Percentiles rank a stretch among this genome's conserved stretches.
phyloP scores from a whole-genome alignment of 345 rosid genomes.

The Brassica cretica region DNA sequence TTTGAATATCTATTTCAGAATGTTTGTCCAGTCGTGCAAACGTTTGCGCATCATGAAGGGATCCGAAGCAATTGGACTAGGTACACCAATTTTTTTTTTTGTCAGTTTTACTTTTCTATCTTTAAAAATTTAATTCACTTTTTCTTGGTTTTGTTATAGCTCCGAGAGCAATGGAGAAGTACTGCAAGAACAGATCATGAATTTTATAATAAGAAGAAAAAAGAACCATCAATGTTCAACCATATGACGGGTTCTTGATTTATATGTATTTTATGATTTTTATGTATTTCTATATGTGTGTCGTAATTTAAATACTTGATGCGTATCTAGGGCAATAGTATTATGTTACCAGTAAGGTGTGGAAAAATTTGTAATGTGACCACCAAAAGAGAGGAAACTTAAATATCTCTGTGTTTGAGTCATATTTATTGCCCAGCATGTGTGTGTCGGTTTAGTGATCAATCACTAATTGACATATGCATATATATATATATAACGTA shows the following conservation, averaged over 20 bases:
- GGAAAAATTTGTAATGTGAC: conserved; percentile 40
- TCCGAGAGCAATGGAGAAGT: conserved; percentile 45
- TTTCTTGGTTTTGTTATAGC: conserved; percentile 29
- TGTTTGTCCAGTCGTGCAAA: conserved; percentile 95
- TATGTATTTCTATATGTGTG: conserved; percentile 30
- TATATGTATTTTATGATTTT: conserved; percentile 32
- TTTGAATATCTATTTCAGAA: conserved; percentile 49
- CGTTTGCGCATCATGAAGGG: conserved; percentile 97
- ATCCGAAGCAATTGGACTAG: conserved; percentile 94
- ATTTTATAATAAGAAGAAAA: neutral
- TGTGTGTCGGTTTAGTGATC: conserved; percentile 41
- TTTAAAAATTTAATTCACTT: neutral
- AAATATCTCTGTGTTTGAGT: conserved; percentile 39
- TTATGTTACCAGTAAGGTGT: conserved; percentile 31
- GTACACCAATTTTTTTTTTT: conserved; percentile 38
- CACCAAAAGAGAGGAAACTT: conserved; percentile 44
- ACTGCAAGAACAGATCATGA: conserved; percentile 39
- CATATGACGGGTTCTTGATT: conserved; percentile 25
- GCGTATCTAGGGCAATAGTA: conserved; percentile 43
- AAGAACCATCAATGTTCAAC: conserved; percentile 26
- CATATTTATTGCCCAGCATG: conserved; percentile 44
- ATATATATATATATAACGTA: neutral
- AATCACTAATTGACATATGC: conserved; percentile 28
- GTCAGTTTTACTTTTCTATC: neutral
- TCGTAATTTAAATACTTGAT: conserved; percentile 39